Evolutionary conservation across 148 eudicot genomes (phyloP), one percentile per base, ranked within the genome.

Genomic region (Diospyros lotus): DNA sequence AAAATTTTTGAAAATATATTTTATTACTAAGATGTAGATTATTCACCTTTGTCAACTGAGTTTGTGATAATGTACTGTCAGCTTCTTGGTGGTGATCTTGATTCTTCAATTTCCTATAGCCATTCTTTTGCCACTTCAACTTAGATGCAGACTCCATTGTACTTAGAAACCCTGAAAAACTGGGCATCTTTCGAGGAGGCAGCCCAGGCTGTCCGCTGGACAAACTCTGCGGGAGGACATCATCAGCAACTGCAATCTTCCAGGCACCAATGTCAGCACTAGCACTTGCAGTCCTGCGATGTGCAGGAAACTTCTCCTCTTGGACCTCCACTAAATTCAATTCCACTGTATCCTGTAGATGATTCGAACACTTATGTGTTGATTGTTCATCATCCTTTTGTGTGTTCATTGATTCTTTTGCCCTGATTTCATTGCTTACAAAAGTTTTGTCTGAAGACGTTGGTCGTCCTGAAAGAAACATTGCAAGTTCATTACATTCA

Each of bases 211-310:
- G 77, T 70, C 72, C 82, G 71, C 65, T 76, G 17, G 84, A 68
- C 40, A 81, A 82, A 71, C 72, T 78, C 12, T 65, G 76, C n/a
- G 75, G 72, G 40, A 73, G 78, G 73, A 73, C 76, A 72, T 81
- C 87, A 66, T 92, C 89, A 46, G 28, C 65, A 48, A 90, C 85
- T 2, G 78, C 75, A 73, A 90, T 88, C 68, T 85, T 84, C 90
- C 85, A 89, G 5, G 89, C 73, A 69, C 87, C 82, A 75, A 89
- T 89, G 70, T 89, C 97, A 74, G 97, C 91, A 73, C 81, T 74
- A 61, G 93, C 97, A 82, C 97, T 91, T 15, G 92, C 93, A 8
- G 91, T 83, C 77, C 97, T 89, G 69, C 93, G 86, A 80, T 89
- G 97, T 14, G 89, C 87, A 56, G 81, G 64, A 6, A 76, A 64